These are phyloP conservation scores for Erigeron philadelphicus DNA, from an alignment of 140 eudicot genomes.

Conservation along the genomic window DNA sequence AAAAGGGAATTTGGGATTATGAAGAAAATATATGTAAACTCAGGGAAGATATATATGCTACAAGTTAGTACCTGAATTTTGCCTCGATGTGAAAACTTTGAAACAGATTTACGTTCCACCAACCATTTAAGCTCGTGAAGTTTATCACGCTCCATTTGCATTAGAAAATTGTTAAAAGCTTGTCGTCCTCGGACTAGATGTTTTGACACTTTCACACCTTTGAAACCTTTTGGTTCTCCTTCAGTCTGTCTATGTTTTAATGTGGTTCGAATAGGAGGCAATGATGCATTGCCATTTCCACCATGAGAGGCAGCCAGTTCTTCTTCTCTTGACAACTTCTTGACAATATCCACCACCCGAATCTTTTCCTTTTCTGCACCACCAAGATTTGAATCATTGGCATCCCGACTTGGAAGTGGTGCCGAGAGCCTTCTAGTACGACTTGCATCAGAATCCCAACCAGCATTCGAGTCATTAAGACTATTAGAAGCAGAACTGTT, in stretches of 20 bases:
- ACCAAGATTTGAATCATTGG: constrained; percentile 26
- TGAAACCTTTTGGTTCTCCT: constrained; percentile 33
- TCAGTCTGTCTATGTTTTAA: constrained; percentile 9
- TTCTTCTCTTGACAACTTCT: constrained; percentile 40
- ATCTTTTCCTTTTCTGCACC: constrained; percentile 49
- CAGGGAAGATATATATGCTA: not conserved
- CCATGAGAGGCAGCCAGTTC: constrained; percentile 24
- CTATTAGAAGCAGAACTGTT: constrained; percentile 1
- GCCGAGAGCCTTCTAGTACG: constrained; percentile 23
- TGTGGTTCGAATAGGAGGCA: constrained; percentile 35
- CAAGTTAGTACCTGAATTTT: constrained; percentile 49
- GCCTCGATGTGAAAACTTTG: constrained; percentile 67
- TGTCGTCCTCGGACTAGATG: constrained; percentile 54
- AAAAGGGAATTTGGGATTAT: not conserved
- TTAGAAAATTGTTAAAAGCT: constrained; percentile 43
- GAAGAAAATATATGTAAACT: not conserved
- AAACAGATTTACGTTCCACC: constrained; percentile 40
- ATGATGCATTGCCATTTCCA: constrained; percentile 17
- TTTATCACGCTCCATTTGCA: constrained; percentile 50
- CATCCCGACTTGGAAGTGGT: constrained; percentile 30
- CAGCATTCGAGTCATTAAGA: constrained; percentile 22
- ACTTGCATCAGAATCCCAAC: constrained; percentile 45
- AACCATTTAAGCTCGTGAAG: constrained; percentile 50
- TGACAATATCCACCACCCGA: constrained; percentile 65
- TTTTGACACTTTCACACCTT: constrained; percentile 33